Evolutionary conservation across 495 filamentous ascomycete species (phyloP).

Genomic region (Talaromyces adpressus): DNA sequence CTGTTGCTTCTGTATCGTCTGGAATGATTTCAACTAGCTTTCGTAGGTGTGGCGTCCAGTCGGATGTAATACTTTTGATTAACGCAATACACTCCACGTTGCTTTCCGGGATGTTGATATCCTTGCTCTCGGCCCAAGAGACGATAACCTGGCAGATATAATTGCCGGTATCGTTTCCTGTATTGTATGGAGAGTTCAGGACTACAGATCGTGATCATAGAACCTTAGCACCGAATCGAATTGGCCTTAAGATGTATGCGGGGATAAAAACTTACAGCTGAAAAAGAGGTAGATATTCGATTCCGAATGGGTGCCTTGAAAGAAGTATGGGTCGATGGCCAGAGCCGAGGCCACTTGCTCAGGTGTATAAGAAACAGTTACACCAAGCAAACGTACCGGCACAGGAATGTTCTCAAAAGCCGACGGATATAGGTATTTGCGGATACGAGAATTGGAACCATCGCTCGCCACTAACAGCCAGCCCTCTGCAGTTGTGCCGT

Average conservation of each 20-base stretch:
- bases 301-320: slow-evolving; percentile 51
- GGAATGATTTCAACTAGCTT: slow-evolving; percentile 39
- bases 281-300: slow-evolving; percentile 52
- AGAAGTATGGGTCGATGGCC: slow-evolving; percentile 51
- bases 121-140: slow-evolving; percentile 42
- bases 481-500: slow-evolving; percentile 40
- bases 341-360: slow-evolving; percentile 34
- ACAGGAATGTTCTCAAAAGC: slow-evolving; percentile 4
- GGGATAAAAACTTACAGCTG: slow-evolving; percentile 23
- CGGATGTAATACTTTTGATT: slow-evolving; percentile 44
- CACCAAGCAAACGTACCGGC: slow-evolving; percentile 8
- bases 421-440: slow-evolving; percentile 22
- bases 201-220: slow-evolving; percentile 15
- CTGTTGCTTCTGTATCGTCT: slow-evolving; percentile 37
- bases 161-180: slow-evolving; percentile 26
- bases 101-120: slow-evolving; percentile 32
- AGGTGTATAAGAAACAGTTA: slow-evolving; percentile 22
- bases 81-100: slow-evolving; percentile 36
- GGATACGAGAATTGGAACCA: slow-evolving; percentile 42
- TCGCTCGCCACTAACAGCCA: slow-evolving; percentile 50
- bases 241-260: not conserved
- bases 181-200: slow-evolving; percentile 42
- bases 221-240: not conserved
- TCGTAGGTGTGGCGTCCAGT: slow-evolving; percentile 52
- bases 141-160: slow-evolving; percentile 45